A percentile compares a stretch with the other conserved stretches of the same genome.
These are phyloP conservation scores for Pyricularia grisea DNA, from an alignment of 2,329 filamentous ascomycete species.

Conservation along the genomic window DNA sequence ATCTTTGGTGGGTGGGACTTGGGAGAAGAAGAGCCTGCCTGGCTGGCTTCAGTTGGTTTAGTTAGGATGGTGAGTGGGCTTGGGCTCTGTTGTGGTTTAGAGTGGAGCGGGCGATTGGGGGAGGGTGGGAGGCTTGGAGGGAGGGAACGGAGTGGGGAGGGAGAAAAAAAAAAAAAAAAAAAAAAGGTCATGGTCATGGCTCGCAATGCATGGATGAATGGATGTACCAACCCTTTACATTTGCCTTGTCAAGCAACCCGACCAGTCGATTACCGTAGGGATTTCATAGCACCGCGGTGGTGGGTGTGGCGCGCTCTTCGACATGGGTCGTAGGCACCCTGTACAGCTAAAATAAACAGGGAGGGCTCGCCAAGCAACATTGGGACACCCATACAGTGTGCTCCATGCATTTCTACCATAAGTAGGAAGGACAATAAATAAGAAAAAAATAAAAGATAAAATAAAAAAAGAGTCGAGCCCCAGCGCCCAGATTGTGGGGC, in stretches of 20 bases:
- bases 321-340: not conserved
- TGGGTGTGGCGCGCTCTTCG: not conserved
- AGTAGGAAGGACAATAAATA: no score
- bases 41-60: not conserved
- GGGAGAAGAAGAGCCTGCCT: not conserved
- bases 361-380: not conserved
- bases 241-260: not conserved
- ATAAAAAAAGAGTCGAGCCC: not conserved
- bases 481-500: not conserved
- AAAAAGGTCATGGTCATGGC: not conserved
- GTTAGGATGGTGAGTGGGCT: not conserved
- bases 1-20: not conserved
- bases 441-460: not conserved
- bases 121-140: not conserved
- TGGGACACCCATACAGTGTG: not conserved
- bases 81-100: not conserved
- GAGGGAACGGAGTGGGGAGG: not conserved
- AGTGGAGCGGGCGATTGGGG: not conserved
- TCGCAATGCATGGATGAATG: not conserved
- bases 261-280: not conserved
- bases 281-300: not conserved
- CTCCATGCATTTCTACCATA: not conserved
- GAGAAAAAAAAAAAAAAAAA: no score
- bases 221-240: not conserved
- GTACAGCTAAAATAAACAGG: not conserved